These are phyloP conservation scores for Penicillium parvum DNA, from an alignment of 495 filamentous ascomycete genomes.

Conservation along the genomic window DNA sequence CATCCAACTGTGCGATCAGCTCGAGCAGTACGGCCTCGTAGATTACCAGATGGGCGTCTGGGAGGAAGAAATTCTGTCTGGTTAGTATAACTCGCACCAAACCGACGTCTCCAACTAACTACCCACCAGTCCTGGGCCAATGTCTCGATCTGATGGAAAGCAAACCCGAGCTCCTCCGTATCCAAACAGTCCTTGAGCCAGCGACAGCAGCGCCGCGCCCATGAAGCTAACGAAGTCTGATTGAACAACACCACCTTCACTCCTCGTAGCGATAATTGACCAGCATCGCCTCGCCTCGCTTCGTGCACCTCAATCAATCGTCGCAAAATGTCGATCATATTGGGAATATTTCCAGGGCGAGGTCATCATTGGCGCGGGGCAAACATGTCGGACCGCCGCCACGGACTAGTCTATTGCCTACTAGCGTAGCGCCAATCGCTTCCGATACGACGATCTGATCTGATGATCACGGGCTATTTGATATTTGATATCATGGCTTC, in stretches of 20 bases:
- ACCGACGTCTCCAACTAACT: not conserved
- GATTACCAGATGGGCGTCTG: conserved; percentile 97
- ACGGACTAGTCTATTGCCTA: conserved; percentile 23
- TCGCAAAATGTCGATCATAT: not conserved
- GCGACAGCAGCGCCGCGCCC: conserved; percentile 22
- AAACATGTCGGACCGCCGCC: conserved; percentile 10
- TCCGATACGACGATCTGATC: conserved; percentile 7
- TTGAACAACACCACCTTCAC: not conserved
- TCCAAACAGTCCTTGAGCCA: conserved; percentile 18
- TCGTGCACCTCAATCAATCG: too few species aligned
- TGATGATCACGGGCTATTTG: not conserved
- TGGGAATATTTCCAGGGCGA: not conserved
- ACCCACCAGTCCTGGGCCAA: conserved; percentile 54
- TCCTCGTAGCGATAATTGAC: too few species aligned
- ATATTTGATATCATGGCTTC: conserved; percentile 6
- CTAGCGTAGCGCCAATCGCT: conserved; percentile 24
- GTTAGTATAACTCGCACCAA: conserved; percentile 46
- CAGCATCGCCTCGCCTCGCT: too few species aligned
- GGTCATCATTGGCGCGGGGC: conserved; percentile 1
- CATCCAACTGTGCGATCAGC: conserved; percentile 73
- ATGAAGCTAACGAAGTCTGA: conserved; percentile 10
- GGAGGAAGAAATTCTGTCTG: conserved; percentile 85
- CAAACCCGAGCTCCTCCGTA: conserved; percentile 30
- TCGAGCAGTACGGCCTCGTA: conserved; percentile 86
- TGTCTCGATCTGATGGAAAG: conserved; percentile 56